These are phyloP conservation scores for Inonotus obliquus DNA, from an alignment of 1,284 basidiomycete genomes.

Conservation along the genomic window DNA sequence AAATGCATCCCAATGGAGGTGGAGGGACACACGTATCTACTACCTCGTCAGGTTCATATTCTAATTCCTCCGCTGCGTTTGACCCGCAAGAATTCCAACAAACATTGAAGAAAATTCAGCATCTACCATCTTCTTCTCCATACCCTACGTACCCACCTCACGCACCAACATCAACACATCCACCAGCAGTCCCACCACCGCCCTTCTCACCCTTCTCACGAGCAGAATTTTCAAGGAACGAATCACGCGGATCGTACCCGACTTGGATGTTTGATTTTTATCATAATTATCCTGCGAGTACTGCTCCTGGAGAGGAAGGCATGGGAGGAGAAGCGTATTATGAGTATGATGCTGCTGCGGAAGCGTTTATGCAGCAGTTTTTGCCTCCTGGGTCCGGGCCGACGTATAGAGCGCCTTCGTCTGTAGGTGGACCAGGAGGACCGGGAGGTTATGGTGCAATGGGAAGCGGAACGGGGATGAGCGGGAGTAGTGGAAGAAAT, in stretches of 20 bases:
- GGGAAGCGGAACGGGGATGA: not conserved
- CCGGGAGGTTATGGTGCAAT: not conserved
- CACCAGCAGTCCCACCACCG: slow-evolving; percentile 18
- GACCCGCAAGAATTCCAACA: slow-evolving; percentile 50
- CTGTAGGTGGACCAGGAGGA: slow-evolving; percentile 11
- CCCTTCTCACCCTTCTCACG: slow-evolving; percentile 22
- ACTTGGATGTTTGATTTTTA: slow-evolving; percentile 19
- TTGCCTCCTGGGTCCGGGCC: not conserved
- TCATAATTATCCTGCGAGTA: slow-evolving; percentile 14
- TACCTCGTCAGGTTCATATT: not conserved
- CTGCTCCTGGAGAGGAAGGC: not conserved
- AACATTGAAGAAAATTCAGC: slow-evolving; percentile 29
- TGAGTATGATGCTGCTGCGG: slow-evolving; percentile 6
- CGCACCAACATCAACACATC: slow-evolving; percentile 16
- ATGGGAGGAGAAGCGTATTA: not conserved
- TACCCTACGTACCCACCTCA: slow-evolving; percentile 15
- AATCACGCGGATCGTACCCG: slow-evolving; percentile 17
- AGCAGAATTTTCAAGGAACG: slow-evolving; percentile 10
- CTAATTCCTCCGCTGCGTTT: slow-evolving; percentile 25
- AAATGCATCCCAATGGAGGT: not conserved
- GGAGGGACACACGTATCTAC: not conserved
- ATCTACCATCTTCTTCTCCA: not conserved
- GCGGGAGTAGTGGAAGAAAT: slow-evolving; percentile 24
- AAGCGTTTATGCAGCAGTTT: slow-evolving; percentile 16
- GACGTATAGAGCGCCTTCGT: not conserved